phyloP scores from a whole-genome alignment of 2,329 filamentous ascomycete genomes.

The Pseudogymnoascus sp. region DNA sequence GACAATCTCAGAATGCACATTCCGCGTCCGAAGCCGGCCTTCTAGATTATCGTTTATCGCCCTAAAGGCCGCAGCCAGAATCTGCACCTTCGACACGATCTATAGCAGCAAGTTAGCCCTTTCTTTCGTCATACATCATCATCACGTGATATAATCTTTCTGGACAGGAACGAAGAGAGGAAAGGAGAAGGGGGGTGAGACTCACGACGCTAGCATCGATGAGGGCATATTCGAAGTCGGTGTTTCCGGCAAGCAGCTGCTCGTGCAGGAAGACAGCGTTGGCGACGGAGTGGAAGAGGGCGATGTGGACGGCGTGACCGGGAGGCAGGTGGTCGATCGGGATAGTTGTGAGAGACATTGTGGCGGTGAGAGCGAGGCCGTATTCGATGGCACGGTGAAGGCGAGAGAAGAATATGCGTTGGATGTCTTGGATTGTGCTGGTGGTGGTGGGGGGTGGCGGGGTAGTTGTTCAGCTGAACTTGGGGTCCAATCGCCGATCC shows the following conservation, averaged over 20 bases:
- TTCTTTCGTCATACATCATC: neutral
- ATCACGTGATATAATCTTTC: conserved; percentile 14
- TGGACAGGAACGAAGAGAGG: neutral
- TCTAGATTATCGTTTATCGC: conserved; percentile 40
- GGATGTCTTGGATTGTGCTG: neutral
- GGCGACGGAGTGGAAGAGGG: conserved; percentile 64
- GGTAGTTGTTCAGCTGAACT: neutral
- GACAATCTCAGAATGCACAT: conserved; percentile 49
- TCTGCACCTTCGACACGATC: conserved; percentile 41
- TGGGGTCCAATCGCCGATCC: conserved; percentile 1
- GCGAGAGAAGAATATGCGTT: neutral
- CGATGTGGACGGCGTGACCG: conserved; percentile 60
- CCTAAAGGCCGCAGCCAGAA: conserved; percentile 41
- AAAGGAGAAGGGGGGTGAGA: neutral
- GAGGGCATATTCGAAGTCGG: conserved; percentile 86
- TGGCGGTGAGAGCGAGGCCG: conserved; percentile 12
- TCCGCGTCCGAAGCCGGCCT: conserved; percentile 38
- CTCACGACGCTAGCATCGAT: conserved; percentile 72
- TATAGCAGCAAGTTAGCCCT: conserved; percentile 17
- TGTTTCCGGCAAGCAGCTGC: conserved; percentile 78
- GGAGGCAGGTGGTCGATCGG: conserved; percentile 67
- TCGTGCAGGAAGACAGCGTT: conserved; percentile 73
- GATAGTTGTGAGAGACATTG: conserved; percentile 52
- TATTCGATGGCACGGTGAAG: neutral
- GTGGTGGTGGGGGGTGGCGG: neutral